Conservation (phyloP, 2,329 filamentous ascomycete species). For the Neonectria sp. region DNA sequence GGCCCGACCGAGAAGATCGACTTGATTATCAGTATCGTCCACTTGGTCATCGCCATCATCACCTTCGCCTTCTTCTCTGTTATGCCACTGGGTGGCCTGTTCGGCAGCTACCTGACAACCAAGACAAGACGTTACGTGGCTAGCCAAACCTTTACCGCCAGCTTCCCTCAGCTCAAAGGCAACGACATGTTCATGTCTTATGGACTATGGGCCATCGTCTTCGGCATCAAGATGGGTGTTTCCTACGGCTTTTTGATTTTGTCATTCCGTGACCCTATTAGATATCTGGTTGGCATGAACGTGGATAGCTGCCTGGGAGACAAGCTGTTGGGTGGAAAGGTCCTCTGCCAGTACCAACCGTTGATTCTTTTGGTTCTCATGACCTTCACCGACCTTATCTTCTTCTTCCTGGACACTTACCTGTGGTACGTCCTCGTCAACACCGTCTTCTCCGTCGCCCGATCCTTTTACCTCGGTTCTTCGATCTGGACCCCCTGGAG, state of each 20-base stretch:
- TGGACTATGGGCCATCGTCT: constrained; percentile 91
- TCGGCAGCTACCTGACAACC: constrained; percentile 95
- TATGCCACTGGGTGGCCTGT: constrained; percentile 95
- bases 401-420: constrained; percentile 99
- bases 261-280: constrained; percentile 93
- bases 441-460: constrained; percentile 91
- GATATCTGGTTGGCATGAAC: constrained; percentile 88
- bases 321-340: constrained; percentile 63
- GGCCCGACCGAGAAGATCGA: constrained; percentile 61
- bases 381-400: constrained; percentile 92
- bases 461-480: constrained; percentile 98
- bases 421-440: constrained; percentile 98
- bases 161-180: constrained; percentile 86
- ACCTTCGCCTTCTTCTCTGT: constrained; percentile 95
- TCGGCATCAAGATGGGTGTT: constrained; percentile 91
- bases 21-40: constrained; percentile 86
- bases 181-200: constrained; percentile 99
- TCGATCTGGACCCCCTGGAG: constrained; percentile 99
- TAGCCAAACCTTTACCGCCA: constrained; percentile 98
- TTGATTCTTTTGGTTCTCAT: constrained; percentile 88
- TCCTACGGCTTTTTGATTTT: constrained; percentile 95
- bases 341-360: constrained; percentile 87
- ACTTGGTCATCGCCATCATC: constrained; percentile 90
- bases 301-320: constrained; percentile 85
- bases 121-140: constrained; percentile 95